These are phyloP conservation scores for Thielaviopsis populi DNA, from an alignment of 2,329 filamentous ascomycete genomes.

Conservation along the genomic window DNA sequence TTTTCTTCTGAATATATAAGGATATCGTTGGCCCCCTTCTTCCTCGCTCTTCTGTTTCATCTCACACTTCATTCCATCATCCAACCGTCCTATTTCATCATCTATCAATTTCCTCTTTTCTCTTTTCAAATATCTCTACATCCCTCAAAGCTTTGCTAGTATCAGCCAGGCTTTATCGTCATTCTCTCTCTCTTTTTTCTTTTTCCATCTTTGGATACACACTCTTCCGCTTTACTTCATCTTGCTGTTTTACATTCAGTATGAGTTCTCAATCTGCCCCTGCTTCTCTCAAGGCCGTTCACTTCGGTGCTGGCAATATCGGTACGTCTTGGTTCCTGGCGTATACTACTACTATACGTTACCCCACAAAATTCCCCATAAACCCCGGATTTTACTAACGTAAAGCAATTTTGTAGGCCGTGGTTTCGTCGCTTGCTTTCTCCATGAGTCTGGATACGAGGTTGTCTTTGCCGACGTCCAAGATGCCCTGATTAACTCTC, in stretches of 20 bases:
- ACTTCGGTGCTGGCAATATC: constrained; percentile 79
- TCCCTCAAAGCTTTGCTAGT: constrained; percentile 15
- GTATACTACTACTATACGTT: neutral
- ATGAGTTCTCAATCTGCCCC: constrained; percentile 16
- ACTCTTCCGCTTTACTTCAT: neutral
- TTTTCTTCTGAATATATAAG: constrained; percentile 14
- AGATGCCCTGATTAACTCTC: constrained; percentile 61
- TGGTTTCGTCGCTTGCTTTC: constrained; percentile 79
- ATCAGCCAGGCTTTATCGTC: too few relatives aligned
- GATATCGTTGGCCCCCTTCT: neutral
- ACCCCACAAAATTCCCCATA: neutral
- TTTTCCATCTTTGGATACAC: neutral
- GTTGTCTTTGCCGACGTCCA: constrained; percentile 94
- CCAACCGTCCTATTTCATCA: neutral
- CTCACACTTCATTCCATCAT: constrained; percentile 6
- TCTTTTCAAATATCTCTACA: constrained; percentile 1
- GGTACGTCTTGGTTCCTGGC: constrained; percentile 29
- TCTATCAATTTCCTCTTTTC: neutral
- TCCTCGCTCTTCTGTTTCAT: neutral
- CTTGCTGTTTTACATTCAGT: constrained; percentile 19
- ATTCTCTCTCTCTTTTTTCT: neutral
- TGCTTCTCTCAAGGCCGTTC: constrained; percentile 51
- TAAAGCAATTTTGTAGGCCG: constrained; percentile 31
- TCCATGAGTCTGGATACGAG: constrained; percentile 88
- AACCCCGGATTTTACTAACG: constrained; percentile 6